Evolutionary conservation across 208 protist genomes (phyloP).

Genomic region (Wallacemonas sp.): DNA sequence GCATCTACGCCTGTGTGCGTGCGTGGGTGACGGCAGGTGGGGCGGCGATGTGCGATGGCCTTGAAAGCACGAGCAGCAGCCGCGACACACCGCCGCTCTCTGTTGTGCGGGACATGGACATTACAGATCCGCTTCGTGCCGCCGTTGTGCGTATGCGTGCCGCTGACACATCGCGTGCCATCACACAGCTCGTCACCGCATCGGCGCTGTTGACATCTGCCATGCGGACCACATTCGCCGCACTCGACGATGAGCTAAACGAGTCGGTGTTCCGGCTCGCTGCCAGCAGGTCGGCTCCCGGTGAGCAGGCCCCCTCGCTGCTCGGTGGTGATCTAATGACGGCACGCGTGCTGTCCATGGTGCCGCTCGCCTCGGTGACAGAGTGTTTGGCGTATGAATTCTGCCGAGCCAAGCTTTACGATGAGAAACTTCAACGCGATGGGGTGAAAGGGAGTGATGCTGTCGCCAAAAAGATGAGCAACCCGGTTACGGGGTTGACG

Average conservation of each 20-base stretch:
- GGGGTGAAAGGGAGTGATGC: background rate
- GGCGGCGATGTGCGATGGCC: background rate
- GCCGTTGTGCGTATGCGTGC: constrained; percentile 33
- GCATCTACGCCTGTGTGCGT: constrained; percentile 1
- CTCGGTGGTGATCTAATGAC: constrained; percentile 15
- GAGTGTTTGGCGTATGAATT: constrained; percentile 21
- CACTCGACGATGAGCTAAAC: constrained; percentile 21
- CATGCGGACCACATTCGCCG: constrained; percentile 23
- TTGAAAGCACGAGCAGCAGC: too few relatives aligned
- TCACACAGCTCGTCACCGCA: constrained; percentile 34
- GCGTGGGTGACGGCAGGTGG: background rate
- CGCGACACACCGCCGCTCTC: too few relatives aligned
- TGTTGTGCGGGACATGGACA: constrained; percentile 21
- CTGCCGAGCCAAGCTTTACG: constrained; percentile 5
- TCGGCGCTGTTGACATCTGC: constrained; percentile 27
- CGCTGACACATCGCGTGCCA: constrained; percentile 19
- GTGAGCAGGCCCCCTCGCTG: background rate
- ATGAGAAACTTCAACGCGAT: background rate
- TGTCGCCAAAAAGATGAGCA: too few relatives aligned
- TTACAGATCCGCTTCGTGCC: constrained; percentile 27
- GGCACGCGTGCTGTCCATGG: constrained; percentile 15
- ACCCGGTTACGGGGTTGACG: too few relatives aligned
- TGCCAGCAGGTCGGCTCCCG: background rate
- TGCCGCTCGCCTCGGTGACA: constrained; percentile 21
- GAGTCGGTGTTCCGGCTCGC: background rate